Evolutionary conservation across 129 eudicot species (phyloP), one percentile per base, ranked within the genome.

Genomic region (Kitagawia praeruptora): DNA sequence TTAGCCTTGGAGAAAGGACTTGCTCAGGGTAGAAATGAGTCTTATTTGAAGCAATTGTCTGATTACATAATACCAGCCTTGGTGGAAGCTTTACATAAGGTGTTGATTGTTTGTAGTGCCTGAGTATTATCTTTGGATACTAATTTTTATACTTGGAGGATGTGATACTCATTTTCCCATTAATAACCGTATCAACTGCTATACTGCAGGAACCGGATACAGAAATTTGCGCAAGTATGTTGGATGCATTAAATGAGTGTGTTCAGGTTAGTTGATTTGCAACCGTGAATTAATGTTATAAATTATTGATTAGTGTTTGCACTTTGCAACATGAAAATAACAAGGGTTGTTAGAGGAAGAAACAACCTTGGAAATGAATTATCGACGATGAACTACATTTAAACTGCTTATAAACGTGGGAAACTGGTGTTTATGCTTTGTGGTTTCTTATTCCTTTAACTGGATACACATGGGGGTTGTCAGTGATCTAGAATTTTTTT

Each of bases 1-100:
- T 83, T 96, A 83, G 99, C 99, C 23, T 85, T 96, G 66, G 99
- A 90, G 89, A 96, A 96, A 84, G 99, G 99, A 81, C 90, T 90
- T 77, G 96, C 99, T 83, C 99, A 89, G 80, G 98, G 98, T 64
- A 94, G 99, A 78, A 89, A 90, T 80, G 98, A 91, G 84, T 74
- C 97, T 42, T 96, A 96, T 82, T 81, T 96, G 40, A 96, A 96
- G 85, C 99, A 96, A 88, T 85, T 96, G 78, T 90, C 99, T 70
- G 99, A 96, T 84, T 96, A 86, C 84, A 92, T 92, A 85, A 76
- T 96, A 75, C 98, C 98, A 46, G 88, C 99, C 53, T 81, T 96
- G 85, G 96, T 96, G 75, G 99, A 96, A 85, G 99, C 99, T 53
- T 84, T 96, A 77, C 99, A 92, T 83, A 96, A 96, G 98, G 99